phyloP scores from a whole-genome alignment of 2,329 filamentous ascomycete species.

The Orbilia brochopaga region DNA sequence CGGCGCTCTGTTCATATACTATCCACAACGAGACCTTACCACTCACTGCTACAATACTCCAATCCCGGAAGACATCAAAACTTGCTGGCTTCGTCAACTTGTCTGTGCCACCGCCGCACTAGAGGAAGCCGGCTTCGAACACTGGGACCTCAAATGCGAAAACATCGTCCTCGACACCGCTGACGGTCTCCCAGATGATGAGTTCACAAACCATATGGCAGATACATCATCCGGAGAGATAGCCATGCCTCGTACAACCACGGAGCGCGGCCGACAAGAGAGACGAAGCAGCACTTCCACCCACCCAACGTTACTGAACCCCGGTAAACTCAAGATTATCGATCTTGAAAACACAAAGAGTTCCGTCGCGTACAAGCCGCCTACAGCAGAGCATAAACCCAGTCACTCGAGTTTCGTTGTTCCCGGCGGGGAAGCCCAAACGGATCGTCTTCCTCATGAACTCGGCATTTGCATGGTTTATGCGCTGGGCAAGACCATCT shows the following conservation, averaged over 20 bases:
- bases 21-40: conserved; percentile 37
- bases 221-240: conserved; percentile 21
- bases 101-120: conserved; percentile 39
- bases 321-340: conserved; percentile 43
- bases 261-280: conserved; percentile 24
- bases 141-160: conserved; percentile 49
- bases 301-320: conserved; percentile 37
- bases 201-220: conserved; percentile 30
- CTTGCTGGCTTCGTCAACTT: conserved; percentile 39
- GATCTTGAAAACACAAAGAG: conserved; percentile 45
- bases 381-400: conserved; percentile 16
- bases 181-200: conserved; percentile 35
- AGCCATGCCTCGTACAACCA: conserved; percentile 6
- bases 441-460: conserved; percentile 32
- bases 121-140: conserved; percentile 41
- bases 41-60: conserved; percentile 24
- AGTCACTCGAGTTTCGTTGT: too few species aligned
- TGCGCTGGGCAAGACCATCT: conserved; percentile 45
- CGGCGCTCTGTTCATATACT: conserved; percentile 37
- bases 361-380: conserved; percentile 23
- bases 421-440: not conserved
- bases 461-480: conserved; percentile 46
- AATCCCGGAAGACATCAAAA: conserved; percentile 41
- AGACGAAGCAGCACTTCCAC: conserved; percentile 40
- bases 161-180: conserved; percentile 47